Evolutionary conservation across 805 yeast genomes (phyloP).

Genomic region (Pichia nanzhaoensis): DNA sequence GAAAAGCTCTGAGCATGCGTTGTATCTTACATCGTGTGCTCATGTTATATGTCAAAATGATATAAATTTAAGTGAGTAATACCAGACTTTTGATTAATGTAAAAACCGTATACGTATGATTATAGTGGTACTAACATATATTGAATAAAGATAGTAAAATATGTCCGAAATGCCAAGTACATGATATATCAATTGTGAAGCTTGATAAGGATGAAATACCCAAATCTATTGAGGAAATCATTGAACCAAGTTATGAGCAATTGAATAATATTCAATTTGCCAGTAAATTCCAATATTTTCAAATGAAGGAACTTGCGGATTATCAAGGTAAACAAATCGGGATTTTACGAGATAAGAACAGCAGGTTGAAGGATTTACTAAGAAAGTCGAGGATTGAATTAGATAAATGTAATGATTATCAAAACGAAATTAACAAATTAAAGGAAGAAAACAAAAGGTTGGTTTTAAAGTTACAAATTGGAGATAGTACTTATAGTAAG

Average conservation of each 20-base stretch:
- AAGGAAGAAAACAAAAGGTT: slow-evolving; percentile 3
- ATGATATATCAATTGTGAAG: slow-evolving; percentile 2
- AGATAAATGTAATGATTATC: slow-evolving; percentile 8
- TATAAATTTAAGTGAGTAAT: slow-evolving; percentile 2
- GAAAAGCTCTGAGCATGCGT: not conserved
- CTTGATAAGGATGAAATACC: not conserved
- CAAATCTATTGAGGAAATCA: slow-evolving; percentile 3
- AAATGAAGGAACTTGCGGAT: not conserved
- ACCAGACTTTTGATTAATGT: not conserved
- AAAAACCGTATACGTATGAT: not conserved
- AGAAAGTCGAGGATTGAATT: slow-evolving; percentile 5
- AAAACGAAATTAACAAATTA: slow-evolving; percentile 1
- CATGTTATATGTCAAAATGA: slow-evolving; percentile 7
- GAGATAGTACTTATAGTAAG: not conserved
- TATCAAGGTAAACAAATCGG: not conserved
- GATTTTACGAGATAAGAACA: slow-evolving; percentile 2
- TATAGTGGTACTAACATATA: too few species aligned
- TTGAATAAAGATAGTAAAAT: not conserved
- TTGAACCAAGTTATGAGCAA: slow-evolving; percentile 5
- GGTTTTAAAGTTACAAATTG: slow-evolving; percentile 2
- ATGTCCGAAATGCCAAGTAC: slow-evolving; percentile 4
- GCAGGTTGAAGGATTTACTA: slow-evolving; percentile 5
- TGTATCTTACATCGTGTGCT: slow-evolving; percentile 9
- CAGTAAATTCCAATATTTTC: slow-evolving; percentile 4
- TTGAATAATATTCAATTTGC: slow-evolving; percentile 5